These are phyloP conservation scores for Colletotrichum theobromicola DNA, from an alignment of 2,329 filamentous ascomycete species.

Conservation along the genomic window DNA sequence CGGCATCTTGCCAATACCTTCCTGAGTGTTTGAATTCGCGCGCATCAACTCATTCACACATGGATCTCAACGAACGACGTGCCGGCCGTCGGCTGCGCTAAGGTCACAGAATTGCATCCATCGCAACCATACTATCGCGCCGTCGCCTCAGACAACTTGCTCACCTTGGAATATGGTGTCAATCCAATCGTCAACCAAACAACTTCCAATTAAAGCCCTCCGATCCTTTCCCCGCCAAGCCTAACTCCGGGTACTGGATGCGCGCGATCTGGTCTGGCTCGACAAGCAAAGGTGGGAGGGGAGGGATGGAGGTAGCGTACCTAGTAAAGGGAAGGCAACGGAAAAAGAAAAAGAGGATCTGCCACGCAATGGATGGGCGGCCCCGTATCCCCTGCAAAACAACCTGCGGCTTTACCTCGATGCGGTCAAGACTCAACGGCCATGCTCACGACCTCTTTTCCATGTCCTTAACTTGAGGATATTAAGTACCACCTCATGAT, in stretches of 20 bases:
- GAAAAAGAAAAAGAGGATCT: slow-evolving; percentile 2
- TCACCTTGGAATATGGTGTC: background rate
- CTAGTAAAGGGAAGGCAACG: background rate
- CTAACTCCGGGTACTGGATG: background rate
- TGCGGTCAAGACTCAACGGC: slow-evolving; percentile 13
- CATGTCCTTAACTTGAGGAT: slow-evolving; percentile 16
- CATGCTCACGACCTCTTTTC: background rate
- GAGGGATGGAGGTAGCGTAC: background rate
- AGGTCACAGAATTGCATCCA: background rate
- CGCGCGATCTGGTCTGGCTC: background rate
- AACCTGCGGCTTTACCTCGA: slow-evolving; percentile 13
- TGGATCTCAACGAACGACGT: background rate
- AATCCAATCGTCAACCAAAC: background rate
- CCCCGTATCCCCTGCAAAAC: slow-evolving; percentile 1
- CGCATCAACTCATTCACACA: background rate
- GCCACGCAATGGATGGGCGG: slow-evolving; percentile 1
- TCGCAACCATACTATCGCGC: background rate
- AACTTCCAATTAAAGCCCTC: background rate
- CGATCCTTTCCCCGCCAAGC: background rate
- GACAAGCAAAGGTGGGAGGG: background rate
- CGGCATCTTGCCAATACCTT: background rate
- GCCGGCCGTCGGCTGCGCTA: background rate
- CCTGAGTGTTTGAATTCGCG: background rate
- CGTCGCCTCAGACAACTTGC: background rate
- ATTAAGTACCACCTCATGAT: slow-evolving; percentile 18